Conservation (phyloP, 345 rosid species). For the Mallotus nudiflorus region DNA sequence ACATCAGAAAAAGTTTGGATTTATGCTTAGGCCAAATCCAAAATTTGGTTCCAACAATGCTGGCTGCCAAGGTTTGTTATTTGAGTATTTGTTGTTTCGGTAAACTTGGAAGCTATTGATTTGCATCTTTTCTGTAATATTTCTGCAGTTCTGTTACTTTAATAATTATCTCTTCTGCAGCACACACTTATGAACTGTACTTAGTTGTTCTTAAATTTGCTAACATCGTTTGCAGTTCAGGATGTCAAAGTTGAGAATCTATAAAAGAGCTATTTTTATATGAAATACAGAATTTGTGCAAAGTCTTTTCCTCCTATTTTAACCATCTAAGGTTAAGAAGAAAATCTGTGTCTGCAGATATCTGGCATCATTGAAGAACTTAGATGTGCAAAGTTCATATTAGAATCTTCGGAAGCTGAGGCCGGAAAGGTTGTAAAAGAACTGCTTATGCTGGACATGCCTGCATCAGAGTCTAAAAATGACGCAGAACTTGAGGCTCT, state of each 20-base stretch:
- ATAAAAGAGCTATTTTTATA: too few relatives aligned
- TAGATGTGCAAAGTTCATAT: constrained; percentile 23
- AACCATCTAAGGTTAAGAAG: background rate
- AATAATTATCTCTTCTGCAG: background rate
- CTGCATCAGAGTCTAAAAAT: constrained; percentile 23
- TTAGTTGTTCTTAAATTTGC: background rate
- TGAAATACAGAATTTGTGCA: background rate
- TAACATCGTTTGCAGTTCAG: background rate
- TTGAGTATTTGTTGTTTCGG: too few relatives aligned
- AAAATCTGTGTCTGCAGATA: constrained; percentile 31
- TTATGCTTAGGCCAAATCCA: constrained; percentile 34
- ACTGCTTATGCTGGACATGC: constrained; percentile 21
- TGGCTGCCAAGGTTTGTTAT: constrained; percentile 39
- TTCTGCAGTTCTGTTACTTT: background rate
- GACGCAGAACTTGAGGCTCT: constrained; percentile 35
- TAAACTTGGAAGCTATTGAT: background rate
- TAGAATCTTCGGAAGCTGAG: constrained; percentile 43
- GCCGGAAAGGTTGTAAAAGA: constrained; percentile 31
- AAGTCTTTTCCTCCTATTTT: background rate
- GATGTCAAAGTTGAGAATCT: too few relatives aligned
- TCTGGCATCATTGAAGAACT: constrained; percentile 37
- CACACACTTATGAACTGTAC: background rate
- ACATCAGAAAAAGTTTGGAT: constrained; percentile 23
- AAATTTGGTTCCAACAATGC: constrained; percentile 31
- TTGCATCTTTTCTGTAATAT: background rate